A percentile compares a stretch with the other conserved stretches of the same genome.
These are phyloP conservation scores for Diaporthe longicolla DNA, from an alignment of 2,329 filamentous ascomycete genomes.

Conservation along the genomic window DNA sequence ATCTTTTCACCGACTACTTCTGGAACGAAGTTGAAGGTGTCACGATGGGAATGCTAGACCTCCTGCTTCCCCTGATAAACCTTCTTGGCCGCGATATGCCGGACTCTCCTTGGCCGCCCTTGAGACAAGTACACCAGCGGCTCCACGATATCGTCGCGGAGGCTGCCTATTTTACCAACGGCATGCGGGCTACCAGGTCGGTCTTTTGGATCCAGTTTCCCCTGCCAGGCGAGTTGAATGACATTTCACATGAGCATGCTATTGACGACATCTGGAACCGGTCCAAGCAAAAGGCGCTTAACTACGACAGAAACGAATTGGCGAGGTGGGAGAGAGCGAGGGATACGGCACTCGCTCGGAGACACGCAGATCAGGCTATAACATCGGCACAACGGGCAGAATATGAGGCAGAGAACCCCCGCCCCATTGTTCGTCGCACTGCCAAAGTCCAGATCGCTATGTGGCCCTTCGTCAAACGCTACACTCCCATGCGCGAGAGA, in stretches of 20 bases:
- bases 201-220: constrained; percentile 52
- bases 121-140: constrained; percentile 50
- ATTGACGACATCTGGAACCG: constrained; percentile 45
- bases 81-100: constrained; percentile 47
- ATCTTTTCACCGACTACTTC: constrained; percentile 51
- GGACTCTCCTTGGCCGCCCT: constrained; percentile 34
- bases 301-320: constrained; percentile 38
- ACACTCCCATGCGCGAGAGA: constrained; percentile 42
- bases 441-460: constrained; percentile 51
- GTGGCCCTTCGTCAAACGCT: constrained; percentile 51
- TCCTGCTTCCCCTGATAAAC: constrained; percentile 55
- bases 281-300: constrained; percentile 39
- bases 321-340: constrained; percentile 32
- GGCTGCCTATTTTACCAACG: constrained; percentile 51
- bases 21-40: constrained; percentile 54
- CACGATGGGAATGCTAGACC: constrained; percentile 38
- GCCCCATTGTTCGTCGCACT: constrained; percentile 37
- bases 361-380: background rate
- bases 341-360: background rate
- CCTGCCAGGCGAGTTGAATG: constrained; percentile 47
- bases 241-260: constrained; percentile 46
- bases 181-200: constrained; percentile 49
- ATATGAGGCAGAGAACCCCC: constrained; percentile 7
- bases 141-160: constrained; percentile 52
- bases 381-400: background rate